Evolutionary conservation across 805 yeast genomes (phyloP).

Genomic region (Saturnispora serradocipensis): DNA sequence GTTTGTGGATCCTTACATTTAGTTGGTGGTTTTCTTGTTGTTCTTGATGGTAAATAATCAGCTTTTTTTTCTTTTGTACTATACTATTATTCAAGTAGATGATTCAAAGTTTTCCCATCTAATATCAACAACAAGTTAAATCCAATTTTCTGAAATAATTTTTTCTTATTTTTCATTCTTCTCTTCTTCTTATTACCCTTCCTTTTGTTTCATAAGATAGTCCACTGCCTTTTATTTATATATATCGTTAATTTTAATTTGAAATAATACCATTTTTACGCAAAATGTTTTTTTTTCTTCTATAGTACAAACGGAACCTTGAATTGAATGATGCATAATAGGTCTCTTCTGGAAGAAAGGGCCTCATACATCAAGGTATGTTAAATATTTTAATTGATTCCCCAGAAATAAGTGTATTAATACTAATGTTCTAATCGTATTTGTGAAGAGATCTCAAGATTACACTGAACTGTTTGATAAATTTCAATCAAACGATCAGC

Average conservation of each 20-base stretch:
- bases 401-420: background rate
- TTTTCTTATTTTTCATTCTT: background rate
- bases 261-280: background rate
- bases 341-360: conserved; percentile 2
- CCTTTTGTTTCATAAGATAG: background rate
- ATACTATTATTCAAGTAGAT: background rate
- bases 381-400: background rate
- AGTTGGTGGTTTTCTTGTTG: conserved; percentile 89
- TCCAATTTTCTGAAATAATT: background rate
- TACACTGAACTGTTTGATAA: conserved; percentile 30
- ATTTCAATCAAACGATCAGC: conserved; percentile 29
- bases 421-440: background rate
- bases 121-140: background rate
- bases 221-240: background rate
- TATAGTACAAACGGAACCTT: background rate
- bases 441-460: conserved; percentile 25
- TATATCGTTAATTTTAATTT: background rate
- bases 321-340: background rate
- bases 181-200: background rate
- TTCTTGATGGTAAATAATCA: conserved; percentile 42
- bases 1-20: conserved; percentile 92
- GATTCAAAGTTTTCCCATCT: background rate
- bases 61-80: background rate
- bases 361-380: conserved; percentile 4
- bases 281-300: background rate